phyloP scores from a whole-genome alignment of 2,329 filamentous ascomycete genomes.

The Rutstroemia sp. region DNA sequence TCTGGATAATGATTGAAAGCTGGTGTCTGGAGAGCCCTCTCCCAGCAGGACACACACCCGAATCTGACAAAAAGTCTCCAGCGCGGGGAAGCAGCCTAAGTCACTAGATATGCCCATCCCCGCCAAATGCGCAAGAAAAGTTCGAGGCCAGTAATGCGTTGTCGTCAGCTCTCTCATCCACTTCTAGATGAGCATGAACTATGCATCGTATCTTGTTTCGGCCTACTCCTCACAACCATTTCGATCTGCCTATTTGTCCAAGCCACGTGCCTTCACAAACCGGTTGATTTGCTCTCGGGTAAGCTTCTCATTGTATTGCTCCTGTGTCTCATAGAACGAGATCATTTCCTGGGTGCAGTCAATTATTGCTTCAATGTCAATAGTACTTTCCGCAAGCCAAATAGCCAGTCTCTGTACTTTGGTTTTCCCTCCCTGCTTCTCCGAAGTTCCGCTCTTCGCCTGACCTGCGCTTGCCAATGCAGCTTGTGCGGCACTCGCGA shows the following conservation, averaged over 20 bases:
- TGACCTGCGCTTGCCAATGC: conserved; percentile 26
- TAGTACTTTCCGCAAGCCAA: conserved; percentile 63
- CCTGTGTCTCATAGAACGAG: conserved; percentile 55
- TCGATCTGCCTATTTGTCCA: conserved; percentile 27
- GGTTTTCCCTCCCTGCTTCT: conserved; percentile 20
- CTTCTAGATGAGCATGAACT: too few relatives aligned
- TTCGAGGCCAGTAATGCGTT: too few relatives aligned
- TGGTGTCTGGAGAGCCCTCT: too few relatives aligned
- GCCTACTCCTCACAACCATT: neutral
- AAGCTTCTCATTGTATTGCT: conserved; percentile 32
- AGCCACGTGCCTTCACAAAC: conserved; percentile 30
- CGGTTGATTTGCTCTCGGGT: conserved; percentile 31
- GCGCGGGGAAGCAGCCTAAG: neutral
- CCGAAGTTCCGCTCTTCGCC: conserved; percentile 16
- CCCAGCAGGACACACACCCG: neutral
- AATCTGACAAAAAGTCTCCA: neutral
- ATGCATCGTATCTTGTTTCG: too few relatives aligned
- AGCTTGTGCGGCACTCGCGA: conserved; percentile 29
- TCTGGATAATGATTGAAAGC: too few relatives aligned
- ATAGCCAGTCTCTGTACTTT: conserved; percentile 48
- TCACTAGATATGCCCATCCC: too few relatives aligned
- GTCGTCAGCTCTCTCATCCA: too few relatives aligned
- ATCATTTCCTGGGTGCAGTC: conserved; percentile 68
- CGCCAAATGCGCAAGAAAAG: too few relatives aligned
- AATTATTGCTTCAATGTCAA: conserved; percentile 61